phyloP scores from a whole-genome alignment of 257 asterid genomes.

The Coffea eugenioides region DNA sequence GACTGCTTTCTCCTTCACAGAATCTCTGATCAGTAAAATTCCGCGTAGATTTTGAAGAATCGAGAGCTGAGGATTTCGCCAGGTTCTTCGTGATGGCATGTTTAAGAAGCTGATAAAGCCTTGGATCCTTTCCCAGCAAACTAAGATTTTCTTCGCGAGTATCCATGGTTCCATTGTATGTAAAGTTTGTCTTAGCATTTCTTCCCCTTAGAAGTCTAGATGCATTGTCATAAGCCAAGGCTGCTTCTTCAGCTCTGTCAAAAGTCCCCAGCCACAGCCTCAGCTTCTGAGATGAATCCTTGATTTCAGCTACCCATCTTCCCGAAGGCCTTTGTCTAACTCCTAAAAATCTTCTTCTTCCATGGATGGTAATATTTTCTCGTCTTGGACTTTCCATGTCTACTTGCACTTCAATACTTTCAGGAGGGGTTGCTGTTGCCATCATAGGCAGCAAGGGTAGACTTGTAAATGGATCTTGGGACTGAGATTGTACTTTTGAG shows the following conservation, averaged over 20 bases:
- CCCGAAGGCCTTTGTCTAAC: constrained; percentile 41
- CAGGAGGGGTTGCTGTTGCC: constrained; percentile 1
- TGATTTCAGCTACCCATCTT: constrained; percentile 46
- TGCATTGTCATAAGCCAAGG: constrained; percentile 38
- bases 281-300: constrained; percentile 31
- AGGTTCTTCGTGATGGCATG: constrained; percentile 31
- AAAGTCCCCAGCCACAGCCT: constrained; percentile 45
- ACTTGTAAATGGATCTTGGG: not conserved
- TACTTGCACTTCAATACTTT: not conserved
- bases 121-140: constrained; percentile 28
- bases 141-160: constrained; percentile 22
- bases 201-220: constrained; percentile 32
- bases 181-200: constrained; percentile 39
- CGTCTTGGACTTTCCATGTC: not conserved
- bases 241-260: constrained; percentile 38
- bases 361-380: not conserved
- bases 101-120: constrained; percentile 28
- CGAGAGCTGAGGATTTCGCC: constrained; percentile 17
- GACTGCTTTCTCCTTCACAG: constrained; percentile 9
- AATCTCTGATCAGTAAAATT: not conserved
- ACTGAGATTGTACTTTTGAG: constrained; percentile 16
- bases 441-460: not conserved
- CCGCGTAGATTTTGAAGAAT: not conserved
- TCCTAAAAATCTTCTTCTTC: constrained; percentile 29
- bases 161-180: constrained; percentile 9